Base-by-base conservation (phyloP, 2,329 filamentous ascomycete genomes). In the Trichoderma atroviride region DNA sequence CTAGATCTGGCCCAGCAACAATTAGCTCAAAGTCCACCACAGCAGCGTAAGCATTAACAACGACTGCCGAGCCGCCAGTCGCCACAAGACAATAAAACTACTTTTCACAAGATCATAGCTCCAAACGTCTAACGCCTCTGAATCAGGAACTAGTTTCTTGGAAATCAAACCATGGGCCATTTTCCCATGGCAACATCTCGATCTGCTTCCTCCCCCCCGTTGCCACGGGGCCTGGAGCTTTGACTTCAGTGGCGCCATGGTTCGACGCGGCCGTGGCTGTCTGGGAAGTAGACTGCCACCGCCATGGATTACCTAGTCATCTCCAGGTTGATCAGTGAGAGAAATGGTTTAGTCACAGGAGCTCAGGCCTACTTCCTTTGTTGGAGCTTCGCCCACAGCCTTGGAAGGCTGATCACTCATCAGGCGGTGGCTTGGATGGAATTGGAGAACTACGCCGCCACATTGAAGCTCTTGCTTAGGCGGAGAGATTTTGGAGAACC, bases 71-170 rank as follows among this genome's bases (percentile, higher is more conserved):
- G 27, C 47, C 29, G 31, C 27, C 24, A 22, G 19, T 43, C 22
- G 35, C 52, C 50, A 56, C 61, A 53, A 24, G 14, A 40, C 27
- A 58, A 35, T 22, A 67, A 40, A 43, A 14, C 31, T 52, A 67
- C 29, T 33, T 35, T 58, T 24, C n/a, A 29, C 29, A 24, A 31
- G 22, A 50, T 24, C 52, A 57, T 56, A 58, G 63, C 53, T 66
- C 52, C 35, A 14, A 33, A 52, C 37, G 64, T 67, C 55, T 58
- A 50, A 59, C 64, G 64, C 64, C 64, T 67, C 64, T 59, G 29
- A 58, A 58, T 29, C 64, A 67, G 64, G 64, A 67, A 67, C 64
- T 67, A 67, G 64, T 19, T 40, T 58, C 64, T 37, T 56, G 11
- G 35, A 47, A 24, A 59, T 37, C 55, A 67, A 64, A 43, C 24